These are phyloP conservation scores for Juncus inflexus DNA, from an alignment of 176 grass and related monocot genomes.

Conservation along the genomic window DNA sequence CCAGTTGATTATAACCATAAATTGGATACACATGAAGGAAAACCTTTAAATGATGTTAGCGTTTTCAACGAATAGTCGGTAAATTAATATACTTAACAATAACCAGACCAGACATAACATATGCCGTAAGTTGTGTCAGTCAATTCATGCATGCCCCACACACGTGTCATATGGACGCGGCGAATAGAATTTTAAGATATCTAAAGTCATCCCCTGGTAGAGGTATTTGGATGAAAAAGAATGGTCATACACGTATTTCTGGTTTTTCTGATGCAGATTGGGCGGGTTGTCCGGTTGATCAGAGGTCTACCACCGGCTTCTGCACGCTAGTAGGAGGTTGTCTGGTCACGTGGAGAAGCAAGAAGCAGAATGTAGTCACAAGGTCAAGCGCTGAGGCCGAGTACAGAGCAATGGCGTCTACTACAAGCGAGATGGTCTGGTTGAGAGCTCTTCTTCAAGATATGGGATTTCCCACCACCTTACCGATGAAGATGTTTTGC, in stretches of 20 bases:
- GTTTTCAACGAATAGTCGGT: conserved; percentile 6
- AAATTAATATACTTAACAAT: not conserved
- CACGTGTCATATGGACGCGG: too few relatives aligned
- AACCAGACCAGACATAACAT: too few relatives aligned
- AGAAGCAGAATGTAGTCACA: not conserved
- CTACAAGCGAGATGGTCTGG: not conserved
- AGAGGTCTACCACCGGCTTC: not conserved
- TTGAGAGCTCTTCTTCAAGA: conserved; percentile 4
- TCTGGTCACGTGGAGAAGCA: conserved; percentile 1
- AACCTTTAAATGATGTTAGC: not conserved
- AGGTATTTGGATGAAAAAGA: not conserved
- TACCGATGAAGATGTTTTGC: conserved; percentile 8
- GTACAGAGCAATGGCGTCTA: not conserved
- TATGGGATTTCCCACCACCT: not conserved
- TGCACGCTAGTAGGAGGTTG: not conserved
- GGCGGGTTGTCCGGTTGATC: conserved; percentile 11
- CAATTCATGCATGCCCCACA: too few relatives aligned
- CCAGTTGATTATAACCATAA: conserved; percentile 16
- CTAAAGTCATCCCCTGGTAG: not conserved
- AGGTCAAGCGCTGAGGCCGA: not conserved
- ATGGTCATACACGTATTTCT: not conserved
- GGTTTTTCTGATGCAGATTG: conserved; percentile 19
- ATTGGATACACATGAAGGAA: not conserved
- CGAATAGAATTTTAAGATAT: not conserved
- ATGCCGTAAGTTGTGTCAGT: too few relatives aligned